Percentiles rank a stretch among this genome's conserved stretches.
These are phyloP conservation scores for Hericium rajendrae DNA, from an alignment of 768 basidiomycete genomes.

Conservation along the genomic window DNA sequence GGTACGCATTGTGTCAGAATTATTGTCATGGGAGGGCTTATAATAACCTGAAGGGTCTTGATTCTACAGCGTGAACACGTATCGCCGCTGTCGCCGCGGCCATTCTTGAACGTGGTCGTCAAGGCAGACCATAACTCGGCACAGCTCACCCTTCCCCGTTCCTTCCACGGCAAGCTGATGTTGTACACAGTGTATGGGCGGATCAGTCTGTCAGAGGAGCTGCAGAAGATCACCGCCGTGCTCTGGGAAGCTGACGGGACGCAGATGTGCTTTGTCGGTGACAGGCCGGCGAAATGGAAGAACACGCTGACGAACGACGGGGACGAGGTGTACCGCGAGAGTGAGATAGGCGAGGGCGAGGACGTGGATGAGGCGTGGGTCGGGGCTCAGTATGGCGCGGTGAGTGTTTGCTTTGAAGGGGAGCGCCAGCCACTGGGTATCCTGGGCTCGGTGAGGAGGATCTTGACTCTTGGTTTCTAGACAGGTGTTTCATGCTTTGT, in stretches of 20 bases:
- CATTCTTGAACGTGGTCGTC: constrained; percentile 7
- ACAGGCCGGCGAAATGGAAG: constrained; percentile 7
- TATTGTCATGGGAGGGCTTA: background rate
- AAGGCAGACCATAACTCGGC: constrained; percentile 1
- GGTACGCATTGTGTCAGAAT: background rate
- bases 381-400: background rate
- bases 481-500: too few relatives aligned
- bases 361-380: background rate
- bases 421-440: background rate
- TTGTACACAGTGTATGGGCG: constrained; percentile 6
- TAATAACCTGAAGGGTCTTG: background rate
- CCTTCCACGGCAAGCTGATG: constrained; percentile 10
- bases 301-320: constrained; percentile 3
- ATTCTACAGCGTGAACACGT: background rate
- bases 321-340: constrained; percentile 2
- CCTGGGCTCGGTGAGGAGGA: too few relatives aligned
- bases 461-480: too few relatives aligned
- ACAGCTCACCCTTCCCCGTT: constrained; percentile 6
- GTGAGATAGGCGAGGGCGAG: background rate
- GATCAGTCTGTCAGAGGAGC: constrained; percentile 2
- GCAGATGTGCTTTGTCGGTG: constrained; percentile 8
- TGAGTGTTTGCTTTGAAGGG: background rate
- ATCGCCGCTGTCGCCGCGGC: constrained; percentile 7
- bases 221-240: background rate
- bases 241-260: constrained; percentile 5